Evolutionary conservation across 2,329 filamentous ascomycete species (phyloP), one percentile per base, ranked within the genome.

Genomic region (Cladosporium sp.): DNA sequence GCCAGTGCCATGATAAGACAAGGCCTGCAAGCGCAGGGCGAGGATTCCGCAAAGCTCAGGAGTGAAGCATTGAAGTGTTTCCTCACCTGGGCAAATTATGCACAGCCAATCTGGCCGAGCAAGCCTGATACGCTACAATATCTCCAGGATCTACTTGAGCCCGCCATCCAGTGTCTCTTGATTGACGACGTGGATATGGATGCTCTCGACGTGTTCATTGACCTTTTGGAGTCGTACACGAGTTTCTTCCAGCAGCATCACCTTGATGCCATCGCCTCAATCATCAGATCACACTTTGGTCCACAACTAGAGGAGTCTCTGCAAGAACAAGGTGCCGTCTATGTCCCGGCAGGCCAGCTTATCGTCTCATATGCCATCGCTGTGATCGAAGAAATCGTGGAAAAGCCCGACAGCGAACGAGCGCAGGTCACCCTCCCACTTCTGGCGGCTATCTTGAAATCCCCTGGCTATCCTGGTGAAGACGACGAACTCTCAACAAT

Each of bases 401-500:
- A 82, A 60, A 73, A 76, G 47, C 74, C 76, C 1, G 77, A 83
- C 28, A 36, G 76, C 90, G n/a, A 84, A 82, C 50, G 51, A 6
- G 51, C 50, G 17, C 51, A 59, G 25, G 58, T 59, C 5, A 55
- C 51, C 8, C 17, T 59, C 15, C 50, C 50, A 5, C 60, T 55
- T 4, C 15, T 51, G 30, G 28, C 58, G 19, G 84, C 85, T 3
- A 79, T 94, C 5, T 77, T 92, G 22, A 81, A 81, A 19, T 82
- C 85, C 12, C 78, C 84, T 12, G 89, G 89, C 1, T 82, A 84
- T 65, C 84, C 88, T 1, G 85, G 87, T 1, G 82, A 82, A 3
- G 89, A 93, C 58, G 88, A 94, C 66, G 86, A 84, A 63, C 84
- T 92, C 11, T 92, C 90, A 58, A 83, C 89, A 0, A 83, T 85